Conservation (phyloP, 257 asterid genomes). For the Solanum ossicruentum region DNA sequence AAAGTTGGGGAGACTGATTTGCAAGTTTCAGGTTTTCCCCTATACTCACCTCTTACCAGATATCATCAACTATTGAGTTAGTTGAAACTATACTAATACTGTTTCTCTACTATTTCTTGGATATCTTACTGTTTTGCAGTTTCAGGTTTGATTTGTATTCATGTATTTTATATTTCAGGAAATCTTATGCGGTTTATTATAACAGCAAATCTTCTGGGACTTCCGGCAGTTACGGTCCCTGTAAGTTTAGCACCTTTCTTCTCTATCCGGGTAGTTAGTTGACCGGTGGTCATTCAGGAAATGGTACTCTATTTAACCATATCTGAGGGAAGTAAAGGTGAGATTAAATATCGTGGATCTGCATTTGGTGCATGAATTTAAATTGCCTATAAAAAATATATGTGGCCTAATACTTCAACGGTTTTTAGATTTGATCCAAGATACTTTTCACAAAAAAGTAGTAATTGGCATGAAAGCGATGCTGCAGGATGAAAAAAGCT, state of each 20-base stretch:
- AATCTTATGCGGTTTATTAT: conserved; percentile 75
- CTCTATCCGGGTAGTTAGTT: background rate
- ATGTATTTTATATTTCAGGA: conserved; percentile 28
- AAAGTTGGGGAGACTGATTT: conserved; percentile 63
- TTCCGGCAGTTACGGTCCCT: conserved; percentile 88
- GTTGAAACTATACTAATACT: background rate
- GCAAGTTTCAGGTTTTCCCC: conserved; percentile 40
- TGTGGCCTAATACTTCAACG: background rate
- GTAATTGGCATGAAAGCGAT: background rate
- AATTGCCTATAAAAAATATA: background rate
- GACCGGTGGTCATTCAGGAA: background rate
- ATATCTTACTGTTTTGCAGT: background rate
- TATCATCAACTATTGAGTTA: background rate
- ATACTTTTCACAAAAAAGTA: background rate
- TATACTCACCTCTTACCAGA: background rate
- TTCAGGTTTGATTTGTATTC: background rate
- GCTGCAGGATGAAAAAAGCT: background rate
- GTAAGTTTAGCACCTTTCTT: conserved; percentile 32
- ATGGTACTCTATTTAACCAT: background rate
- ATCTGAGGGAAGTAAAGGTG: background rate
- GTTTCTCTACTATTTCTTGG: background rate
- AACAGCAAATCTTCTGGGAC: conserved; percentile 75
- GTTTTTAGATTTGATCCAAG: background rate
- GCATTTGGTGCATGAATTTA: background rate
- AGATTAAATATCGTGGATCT: background rate